Evolutionary conservation across 257 asterid genomes (phyloP).

Genomic region (Solanum dulcamara): DNA sequence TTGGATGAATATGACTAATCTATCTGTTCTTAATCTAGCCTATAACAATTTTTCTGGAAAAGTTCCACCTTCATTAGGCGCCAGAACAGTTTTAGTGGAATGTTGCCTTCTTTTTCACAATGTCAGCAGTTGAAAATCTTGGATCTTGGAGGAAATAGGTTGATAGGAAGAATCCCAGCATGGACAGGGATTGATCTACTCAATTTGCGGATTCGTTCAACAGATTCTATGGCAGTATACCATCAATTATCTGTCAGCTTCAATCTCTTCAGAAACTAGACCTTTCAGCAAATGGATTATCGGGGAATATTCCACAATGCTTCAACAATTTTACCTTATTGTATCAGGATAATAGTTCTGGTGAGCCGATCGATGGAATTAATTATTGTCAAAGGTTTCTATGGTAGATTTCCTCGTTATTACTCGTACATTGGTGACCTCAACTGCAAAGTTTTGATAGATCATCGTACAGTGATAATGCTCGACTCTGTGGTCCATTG

Average conservation of each 20-base stretch:
- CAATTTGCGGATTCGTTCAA: neutral
- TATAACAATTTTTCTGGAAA: conserved; percentile 7
- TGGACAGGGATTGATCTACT: neutral
- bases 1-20: neutral
- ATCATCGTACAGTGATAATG: conserved; percentile 15
- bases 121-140: conserved; percentile 6
- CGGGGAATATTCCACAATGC: neutral
- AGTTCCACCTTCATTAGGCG: conserved; percentile 7
- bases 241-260: neutral
- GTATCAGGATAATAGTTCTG: neutral
- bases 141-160: conserved; percentile 8
- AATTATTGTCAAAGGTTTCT: too few species aligned
- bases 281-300: neutral
- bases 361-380: too few species aligned
- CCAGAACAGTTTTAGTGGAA: conserved; percentile 4
- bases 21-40: neutral
- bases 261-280: neutral
- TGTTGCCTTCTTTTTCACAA: conserved; percentile 6
- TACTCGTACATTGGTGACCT: too few species aligned
- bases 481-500: conserved; percentile 14
- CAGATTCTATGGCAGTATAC: neutral
- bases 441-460: conserved; percentile 17
- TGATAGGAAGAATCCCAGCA: neutral
- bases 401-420: too few species aligned
- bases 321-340: conserved; percentile 8